Evolutionary conservation across 108 stramenopile species (phyloP), one percentile per base, ranked within the genome.

Genomic region (Epipyxis sp.): DNA sequence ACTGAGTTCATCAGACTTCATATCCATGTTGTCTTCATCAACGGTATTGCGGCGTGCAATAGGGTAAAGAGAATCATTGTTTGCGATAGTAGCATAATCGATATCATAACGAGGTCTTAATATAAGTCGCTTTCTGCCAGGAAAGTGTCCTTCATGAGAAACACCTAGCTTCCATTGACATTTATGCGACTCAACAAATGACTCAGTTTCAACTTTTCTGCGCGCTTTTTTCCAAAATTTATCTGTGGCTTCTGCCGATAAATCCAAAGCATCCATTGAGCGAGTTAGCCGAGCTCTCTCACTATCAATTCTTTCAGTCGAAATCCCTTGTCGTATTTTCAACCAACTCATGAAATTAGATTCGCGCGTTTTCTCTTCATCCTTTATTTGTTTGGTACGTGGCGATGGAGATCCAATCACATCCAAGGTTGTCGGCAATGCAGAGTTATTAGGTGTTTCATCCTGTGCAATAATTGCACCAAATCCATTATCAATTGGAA

Each of bases 141-240:
- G 34, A 32, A 74, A 74, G 43, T 27, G 3, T 29, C 71, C 71
- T 42, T 74, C 71, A 42, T 74, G 71, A 32, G 71, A 37, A 32
- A 74, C 35, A 42, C 71, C 71, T 30, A 74, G 71, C 71, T 74
- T 74, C 71, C 71, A 74, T 37, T 74, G 46, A 37, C 71, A 74
- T 10, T 25, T 6, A 32, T 54, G 71, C 50, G 44, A 39, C 44
- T 74, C 71, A 29, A 6, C 27, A 42, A 74, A 74, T 13, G 42
- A 39, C 35, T 74, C 71, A 13, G 71, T 6, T 57, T 74, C 71
- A 32, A 74, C 34, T 42, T 74, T 74, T 6, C 71, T 37, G 20
- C 71, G 71, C 10, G 3, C 40, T 54, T 37, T 27, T 32, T 42
- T 27, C 71, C 71, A 74, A 25, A 74, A 74, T 42, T 57, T 74